Evolutionary conservation across 805 yeast genomes (phyloP).

Genomic region (Nakazawaea holstii): DNA sequence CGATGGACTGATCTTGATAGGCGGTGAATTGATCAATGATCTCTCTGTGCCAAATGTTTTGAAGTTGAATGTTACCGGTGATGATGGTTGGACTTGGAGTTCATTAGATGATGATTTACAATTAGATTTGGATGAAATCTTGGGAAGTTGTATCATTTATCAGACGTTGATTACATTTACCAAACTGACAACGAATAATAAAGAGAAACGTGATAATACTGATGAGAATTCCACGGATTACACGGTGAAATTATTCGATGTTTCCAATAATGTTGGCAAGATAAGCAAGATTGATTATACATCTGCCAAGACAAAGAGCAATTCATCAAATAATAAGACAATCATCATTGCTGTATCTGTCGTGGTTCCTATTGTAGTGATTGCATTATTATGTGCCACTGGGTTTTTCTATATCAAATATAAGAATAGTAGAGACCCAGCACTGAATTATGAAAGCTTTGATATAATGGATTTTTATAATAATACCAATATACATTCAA

Average conservation of each 20-base stretch:
- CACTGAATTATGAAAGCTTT: constrained; percentile 14
- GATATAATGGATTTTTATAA: constrained; percentile 25
- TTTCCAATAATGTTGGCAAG: constrained; percentile 25
- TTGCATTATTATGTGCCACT: constrained; percentile 15
- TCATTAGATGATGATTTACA: constrained; percentile 23
- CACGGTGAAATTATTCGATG: constrained; percentile 35
- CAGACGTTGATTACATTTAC: constrained; percentile 41
- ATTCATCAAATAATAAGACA: constrained; percentile 13
- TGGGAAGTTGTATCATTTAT: constrained; percentile 50
- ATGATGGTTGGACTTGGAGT: constrained; percentile 36
- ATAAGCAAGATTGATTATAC: constrained; percentile 28
- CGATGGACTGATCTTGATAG: constrained; percentile 45
- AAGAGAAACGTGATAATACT: constrained; percentile 17
- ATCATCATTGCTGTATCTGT: constrained; percentile 37
- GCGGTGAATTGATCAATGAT: constrained; percentile 45
- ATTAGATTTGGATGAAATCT: constrained; percentile 22
- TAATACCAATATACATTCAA: constrained; percentile 12
- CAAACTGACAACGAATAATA: neutral
- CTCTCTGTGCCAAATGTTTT: constrained; percentile 39
- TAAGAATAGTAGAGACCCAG: constrained; percentile 23
- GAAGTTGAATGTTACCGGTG: constrained; percentile 27
- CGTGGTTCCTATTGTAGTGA: constrained; percentile 26
- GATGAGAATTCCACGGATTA: constrained; percentile 19
- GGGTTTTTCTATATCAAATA: constrained; percentile 14
- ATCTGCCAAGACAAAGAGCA: constrained; percentile 5